Base-by-base conservation (phyloP, 306 rosid species). In the Dalbergia cultrata region DNA sequence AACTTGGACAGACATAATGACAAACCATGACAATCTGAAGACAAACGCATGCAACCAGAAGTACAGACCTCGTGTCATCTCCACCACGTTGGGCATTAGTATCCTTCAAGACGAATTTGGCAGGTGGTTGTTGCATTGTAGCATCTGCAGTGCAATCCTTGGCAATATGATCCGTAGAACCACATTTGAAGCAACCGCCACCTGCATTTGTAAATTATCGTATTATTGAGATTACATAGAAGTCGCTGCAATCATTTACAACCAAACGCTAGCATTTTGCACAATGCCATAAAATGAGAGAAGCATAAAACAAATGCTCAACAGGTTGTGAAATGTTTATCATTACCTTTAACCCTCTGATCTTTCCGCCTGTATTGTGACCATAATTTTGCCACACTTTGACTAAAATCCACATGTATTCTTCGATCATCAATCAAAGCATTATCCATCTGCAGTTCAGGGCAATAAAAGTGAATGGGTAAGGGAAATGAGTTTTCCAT, bases 371-470 rank as follows among this genome's bases (percentile, higher is more conserved):
- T 85, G 77, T 95, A 92, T 74, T 93, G 98, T 64, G 96, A 90
- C 98, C 98, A 95, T 31, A 95, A 79, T 89, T 90, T 95, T 57
- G 98, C 67, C 66, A 95, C 98, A 86, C 97, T 93, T 79, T 93
- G 99, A 87, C 99, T 93, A 90, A 95, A 95, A 87, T 95, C 99
- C 61, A 95, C 99, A 66, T 93, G 99, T 85, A 95, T 93, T 85
- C 99, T 91, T 81, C 98, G 88, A 76, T 95, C 99, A 83, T 95
- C 99, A 85, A 95, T 95, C 86, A 95, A 76, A 65, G 99, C 96
- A 81, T 93, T 95, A 87, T 93, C 99, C 98, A 95, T 95, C 99
- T 95, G 81, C 82, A 72, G 57, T 67, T 64, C 43, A 53, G 56
- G 63, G 66, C 67, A 85, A 49, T 56, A 18, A 33, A 79, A 70